phyloP scores from a whole-genome alignment of 2,329 filamentous ascomycete species.

The Xylaria arbuscula region DNA sequence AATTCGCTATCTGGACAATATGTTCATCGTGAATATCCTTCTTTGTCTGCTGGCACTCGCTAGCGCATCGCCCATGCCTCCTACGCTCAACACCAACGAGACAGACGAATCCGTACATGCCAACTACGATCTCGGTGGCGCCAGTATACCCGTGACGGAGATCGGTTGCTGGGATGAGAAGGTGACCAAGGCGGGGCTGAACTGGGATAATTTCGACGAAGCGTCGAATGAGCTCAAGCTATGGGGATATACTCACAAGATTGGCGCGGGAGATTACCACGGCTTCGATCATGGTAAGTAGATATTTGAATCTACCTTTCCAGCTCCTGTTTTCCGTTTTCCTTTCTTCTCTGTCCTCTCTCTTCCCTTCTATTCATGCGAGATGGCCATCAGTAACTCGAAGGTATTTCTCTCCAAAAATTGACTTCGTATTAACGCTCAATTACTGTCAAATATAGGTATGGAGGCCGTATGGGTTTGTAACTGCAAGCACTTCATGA shows the following conservation, averaged over 20 bases:
- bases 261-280: neutral
- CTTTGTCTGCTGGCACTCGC: neutral
- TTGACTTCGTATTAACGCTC: too few relatives aligned
- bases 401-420: too few relatives aligned
- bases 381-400: too few relatives aligned
- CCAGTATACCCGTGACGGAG: slow-evolving; percentile 5
- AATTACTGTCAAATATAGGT: slow-evolving; percentile 1
- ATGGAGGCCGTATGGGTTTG: slow-evolving; percentile 26
- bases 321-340: neutral
- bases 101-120: neutral
- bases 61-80: neutral
- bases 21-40: neutral
- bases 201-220: neutral
- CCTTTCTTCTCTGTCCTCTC: neutral
- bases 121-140: neutral
- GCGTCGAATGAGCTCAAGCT: neutral
- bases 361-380: neutral
- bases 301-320: neutral
- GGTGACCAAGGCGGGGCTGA: neutral
- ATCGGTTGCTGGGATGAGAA: slow-evolving; percentile 19
- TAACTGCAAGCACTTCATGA: slow-evolving; percentile 31
- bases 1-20: neutral
- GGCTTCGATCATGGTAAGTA: slow-evolving; percentile 6
- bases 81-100: neutral
- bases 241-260: slow-evolving; percentile 2